phyloP scores from a whole-genome alignment of 2,329 filamentous ascomycete species.

The Paraphaeosphaeria minitans region DNA sequence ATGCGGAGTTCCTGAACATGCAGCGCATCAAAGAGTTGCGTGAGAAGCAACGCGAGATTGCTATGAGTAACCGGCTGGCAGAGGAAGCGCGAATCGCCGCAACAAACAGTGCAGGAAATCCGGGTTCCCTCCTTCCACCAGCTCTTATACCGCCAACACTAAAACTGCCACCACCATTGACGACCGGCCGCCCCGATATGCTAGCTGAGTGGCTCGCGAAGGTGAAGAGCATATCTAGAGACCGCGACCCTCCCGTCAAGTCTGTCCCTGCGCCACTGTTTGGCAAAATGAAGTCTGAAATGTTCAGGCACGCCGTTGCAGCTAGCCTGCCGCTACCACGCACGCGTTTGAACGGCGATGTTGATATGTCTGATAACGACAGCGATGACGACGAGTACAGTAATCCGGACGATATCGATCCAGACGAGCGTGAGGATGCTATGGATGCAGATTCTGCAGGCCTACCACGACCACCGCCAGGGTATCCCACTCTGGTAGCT shows the following conservation, averaged over 20 bases:
- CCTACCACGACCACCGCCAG: not conserved
- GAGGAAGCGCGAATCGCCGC: constrained; percentile 31
- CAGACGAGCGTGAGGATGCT: constrained; percentile 4
- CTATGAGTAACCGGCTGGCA: constrained; percentile 33
- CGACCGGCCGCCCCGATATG: constrained; percentile 13
- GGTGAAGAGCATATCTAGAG: constrained; percentile 9
- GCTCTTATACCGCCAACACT: constrained; percentile 35
- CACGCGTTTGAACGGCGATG: constrained; percentile 5
- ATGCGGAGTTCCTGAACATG: constrained; percentile 20
- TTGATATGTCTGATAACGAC: constrained; percentile 10
- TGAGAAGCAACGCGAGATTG: constrained; percentile 33
- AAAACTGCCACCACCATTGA: not conserved
- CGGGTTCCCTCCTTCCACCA: constrained; percentile 12
- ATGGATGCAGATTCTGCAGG: not conserved
- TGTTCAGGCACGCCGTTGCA: constrained; percentile 17
- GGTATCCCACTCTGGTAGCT: constrained; percentile 8
- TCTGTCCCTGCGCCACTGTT: constrained; percentile 25
- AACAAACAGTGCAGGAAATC: constrained; percentile 1
- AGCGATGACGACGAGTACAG: constrained; percentile 1
- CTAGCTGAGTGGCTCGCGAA: constrained; percentile 15
- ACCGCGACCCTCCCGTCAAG: constrained; percentile 18
- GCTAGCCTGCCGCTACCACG: not conserved
- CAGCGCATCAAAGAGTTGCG: constrained; percentile 17
- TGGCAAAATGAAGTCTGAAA: constrained; percentile 26
- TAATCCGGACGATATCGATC: constrained; percentile 4